These are phyloP conservation scores for Macadamia tetraphylla DNA, from an alignment of 164 flowering plant species.

Conservation along the genomic window DNA sequence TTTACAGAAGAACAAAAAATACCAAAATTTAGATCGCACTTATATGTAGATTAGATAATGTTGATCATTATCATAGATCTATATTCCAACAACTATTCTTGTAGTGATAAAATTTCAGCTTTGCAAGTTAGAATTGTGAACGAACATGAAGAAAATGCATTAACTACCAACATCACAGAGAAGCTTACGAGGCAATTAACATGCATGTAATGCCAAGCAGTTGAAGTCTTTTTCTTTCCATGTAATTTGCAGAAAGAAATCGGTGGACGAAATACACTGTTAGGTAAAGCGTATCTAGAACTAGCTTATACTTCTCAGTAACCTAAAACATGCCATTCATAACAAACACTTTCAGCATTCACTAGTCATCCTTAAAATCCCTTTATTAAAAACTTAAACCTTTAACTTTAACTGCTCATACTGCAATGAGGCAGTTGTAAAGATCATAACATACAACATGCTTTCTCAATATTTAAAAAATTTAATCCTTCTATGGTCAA, in stretches of 20 bases:
- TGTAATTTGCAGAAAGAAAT: conserved; percentile 62
- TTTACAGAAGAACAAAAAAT: no score
- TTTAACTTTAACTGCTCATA: background rate
- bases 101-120: no score
- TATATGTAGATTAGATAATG: no score
- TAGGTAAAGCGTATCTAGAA: conserved; percentile 82
- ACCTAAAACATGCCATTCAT: conserved; percentile 45
- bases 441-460: no score
- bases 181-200: conserved; percentile 95
- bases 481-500: no score
- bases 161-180: background rate
- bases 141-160: background rate
- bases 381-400: background rate
- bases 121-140: no score
- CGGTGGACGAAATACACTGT: conserved; percentile 78
- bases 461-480: no score
- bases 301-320: conserved; percentile 83
- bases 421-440: background rate
- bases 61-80: no score
- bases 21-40: no score
- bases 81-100: no score
- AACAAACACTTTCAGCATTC: background rate
- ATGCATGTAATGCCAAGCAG: conserved; percentile 94
- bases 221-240: conserved; percentile 80
- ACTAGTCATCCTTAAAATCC: background rate